These are phyloP conservation scores for Alectoria sarmentosa DNA, from an alignment of 495 filamentous ascomycete species.

Conservation along the genomic window DNA sequence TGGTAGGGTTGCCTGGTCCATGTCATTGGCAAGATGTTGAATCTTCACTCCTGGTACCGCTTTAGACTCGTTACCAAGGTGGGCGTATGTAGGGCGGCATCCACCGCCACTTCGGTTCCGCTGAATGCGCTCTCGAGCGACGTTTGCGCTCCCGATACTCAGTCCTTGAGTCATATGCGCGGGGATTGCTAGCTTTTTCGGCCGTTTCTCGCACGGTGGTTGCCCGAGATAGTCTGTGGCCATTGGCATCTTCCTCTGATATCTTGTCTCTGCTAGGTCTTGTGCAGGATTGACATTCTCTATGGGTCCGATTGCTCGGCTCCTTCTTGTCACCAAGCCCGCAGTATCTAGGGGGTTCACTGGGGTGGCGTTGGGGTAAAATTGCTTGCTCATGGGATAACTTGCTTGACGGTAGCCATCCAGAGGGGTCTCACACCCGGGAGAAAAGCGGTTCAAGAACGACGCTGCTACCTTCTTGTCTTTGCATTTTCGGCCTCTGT, in stretches of 20 bases:
- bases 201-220: neutral
- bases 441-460: slow-evolving; percentile 9
- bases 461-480: slow-evolving; percentile 11
- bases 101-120: slow-evolving; percentile 17
- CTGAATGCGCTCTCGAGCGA: slow-evolving; percentile 12
- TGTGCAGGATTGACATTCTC: neutral
- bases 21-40: neutral
- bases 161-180: neutral
- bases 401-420: neutral
- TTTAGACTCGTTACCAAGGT: slow-evolving; percentile 5
- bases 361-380: slow-evolving; percentile 1
- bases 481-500: slow-evolving; percentile 14
- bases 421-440: neutral
- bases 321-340: neutral
- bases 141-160: slow-evolving; percentile 7
- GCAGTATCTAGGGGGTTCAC: neutral
- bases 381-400: slow-evolving; percentile 3
- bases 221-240: slow-evolving; percentile 5
- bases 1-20: neutral
- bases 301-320: neutral
- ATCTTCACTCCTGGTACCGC: neutral
- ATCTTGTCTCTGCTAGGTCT: neutral
- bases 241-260: neutral
- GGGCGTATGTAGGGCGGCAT: slow-evolving; percentile 18
- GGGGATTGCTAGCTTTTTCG: slow-evolving; percentile 4